Evolutionary conservation across 148 eudicot species (phyloP), one percentile per base, ranked within the genome.

Genomic region (Oxyria digyna): DNA sequence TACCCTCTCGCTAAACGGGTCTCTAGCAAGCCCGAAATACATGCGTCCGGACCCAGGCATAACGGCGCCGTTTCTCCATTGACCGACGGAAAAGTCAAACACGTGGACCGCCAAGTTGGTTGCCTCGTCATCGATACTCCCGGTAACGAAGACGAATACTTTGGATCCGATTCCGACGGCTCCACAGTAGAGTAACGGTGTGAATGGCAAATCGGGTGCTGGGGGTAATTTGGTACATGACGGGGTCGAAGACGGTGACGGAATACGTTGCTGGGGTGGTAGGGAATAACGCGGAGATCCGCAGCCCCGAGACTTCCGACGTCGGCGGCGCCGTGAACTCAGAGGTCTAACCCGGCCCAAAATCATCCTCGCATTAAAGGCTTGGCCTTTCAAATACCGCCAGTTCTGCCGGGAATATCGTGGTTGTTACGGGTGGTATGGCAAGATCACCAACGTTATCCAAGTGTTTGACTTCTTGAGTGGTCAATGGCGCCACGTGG

Each of bases 41-140:
- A 83, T 72, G 26, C 96, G 76, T 15, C 43, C 46, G 26, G 79
- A 74, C 48, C 95, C 95, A 10, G 98, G 96, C 83, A 93, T 83
- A 46, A 75, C 76, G 33, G 82, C 75, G 27, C 98, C 94, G 0
- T 80, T 71, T 10, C 88, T 72, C 98, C 98, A 89, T 71, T 18
- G 71, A 41, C 76, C 89, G 0, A 70, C 20, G 0, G 82, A 69
- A 50, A 89, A 89, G 64, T 67, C 75, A 45, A 84, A 93, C 14
- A 87, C 52, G 49, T 73, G 83, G 0, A 93, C 31, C 72, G 76
- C 83, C 82, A 84, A 0, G 87, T 84, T 5, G 37, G 75, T 18
- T 85, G 88, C 77, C 82, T 81, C 74, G 81, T 10, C 13, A 10
- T 24, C 31, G 5, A 10, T 80, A 74, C 98, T 91, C 20, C 96